Evolutionary conservation across 2,329 filamentous ascomycete species (phyloP).

Genomic region (Fusarium compactum): DNA sequence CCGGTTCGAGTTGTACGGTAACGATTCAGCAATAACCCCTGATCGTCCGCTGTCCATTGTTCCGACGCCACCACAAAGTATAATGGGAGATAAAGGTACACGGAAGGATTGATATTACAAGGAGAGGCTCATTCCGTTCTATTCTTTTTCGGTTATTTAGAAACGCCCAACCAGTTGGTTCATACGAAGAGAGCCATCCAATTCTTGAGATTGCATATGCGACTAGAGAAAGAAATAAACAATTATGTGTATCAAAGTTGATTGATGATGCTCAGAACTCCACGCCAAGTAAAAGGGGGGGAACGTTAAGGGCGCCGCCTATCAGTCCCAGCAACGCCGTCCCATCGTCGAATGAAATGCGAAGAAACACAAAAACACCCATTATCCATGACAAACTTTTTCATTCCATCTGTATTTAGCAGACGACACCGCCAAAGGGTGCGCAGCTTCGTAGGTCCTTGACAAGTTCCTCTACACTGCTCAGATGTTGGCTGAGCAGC

Average conservation of each 20-base stretch:
- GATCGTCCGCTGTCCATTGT: constrained; percentile 41
- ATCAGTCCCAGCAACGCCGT: constrained; percentile 36
- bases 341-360: constrained; percentile 1
- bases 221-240: constrained; percentile 35
- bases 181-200: constrained; percentile 41
- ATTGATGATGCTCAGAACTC: constrained; percentile 40
- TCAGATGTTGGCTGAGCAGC: constrained; percentile 80
- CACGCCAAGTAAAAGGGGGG: constrained; percentile 34
- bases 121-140: constrained; percentile 22
- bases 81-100: constrained; percentile 17
- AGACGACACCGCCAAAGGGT: constrained; percentile 75
- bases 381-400: not conserved
- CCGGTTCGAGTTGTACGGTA: constrained; percentile 61
- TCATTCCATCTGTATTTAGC: constrained; percentile 52
- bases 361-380: constrained; percentile 9
- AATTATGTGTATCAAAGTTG: constrained; percentile 37
- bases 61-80: constrained; percentile 44
- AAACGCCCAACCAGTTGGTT: constrained; percentile 49
- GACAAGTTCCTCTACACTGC: constrained; percentile 86
- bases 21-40: constrained; percentile 39
- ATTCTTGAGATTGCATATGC: constrained; percentile 33
- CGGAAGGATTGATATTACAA: constrained; percentile 19
- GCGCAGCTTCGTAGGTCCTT: constrained; percentile 84
- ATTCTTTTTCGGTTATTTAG: constrained; percentile 40
- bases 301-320: constrained; percentile 29